Conservation (phyloP, 106 monocot species). For the Dioscorea dumetorum region DNA sequence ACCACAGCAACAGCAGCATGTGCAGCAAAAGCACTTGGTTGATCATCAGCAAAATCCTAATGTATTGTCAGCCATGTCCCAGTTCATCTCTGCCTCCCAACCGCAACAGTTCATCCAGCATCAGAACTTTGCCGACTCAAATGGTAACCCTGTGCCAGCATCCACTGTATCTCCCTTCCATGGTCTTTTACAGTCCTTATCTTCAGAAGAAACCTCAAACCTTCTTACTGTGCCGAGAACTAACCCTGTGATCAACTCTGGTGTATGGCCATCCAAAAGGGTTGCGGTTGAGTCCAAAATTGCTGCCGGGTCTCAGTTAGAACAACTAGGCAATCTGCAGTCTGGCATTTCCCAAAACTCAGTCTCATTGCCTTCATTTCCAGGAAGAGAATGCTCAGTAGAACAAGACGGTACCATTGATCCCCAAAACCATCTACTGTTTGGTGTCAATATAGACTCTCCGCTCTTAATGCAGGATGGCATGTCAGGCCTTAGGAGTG, state of each 20-base stretch:
- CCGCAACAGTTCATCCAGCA: slow-evolving; percentile 36
- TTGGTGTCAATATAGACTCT: slow-evolving; percentile 51
- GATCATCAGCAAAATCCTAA: slow-evolving; percentile 33
- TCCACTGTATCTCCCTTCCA: slow-evolving; percentile 40
- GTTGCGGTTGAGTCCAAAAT: slow-evolving; percentile 42
- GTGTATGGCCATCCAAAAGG: slow-evolving; percentile 55
- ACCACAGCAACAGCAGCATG: slow-evolving; percentile 1
- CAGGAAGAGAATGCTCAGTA: slow-evolving; percentile 31
- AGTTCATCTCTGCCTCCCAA: slow-evolving; percentile 33
- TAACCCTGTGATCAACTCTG: slow-evolving; percentile 24
- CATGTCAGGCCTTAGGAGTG: slow-evolving; percentile 27
- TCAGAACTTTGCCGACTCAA: slow-evolving; percentile 43
- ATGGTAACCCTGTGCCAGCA: slow-evolving; percentile 25
- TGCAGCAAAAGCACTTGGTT: slow-evolving; percentile 23
- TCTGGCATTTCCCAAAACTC: slow-evolving; percentile 16
- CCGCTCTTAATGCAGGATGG: slow-evolving; percentile 29
- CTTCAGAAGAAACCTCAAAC: slow-evolving; percentile 56
- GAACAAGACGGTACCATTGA: slow-evolving; percentile 28
- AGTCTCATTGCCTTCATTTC: slow-evolving; percentile 31
- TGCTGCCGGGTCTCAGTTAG: slow-evolving; percentile 31
- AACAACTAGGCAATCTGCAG: slow-evolving; percentile 17
- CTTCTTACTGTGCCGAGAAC: slow-evolving; percentile 39
- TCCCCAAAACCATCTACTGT: slow-evolving; percentile 41
- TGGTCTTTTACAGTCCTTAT: slow-evolving; percentile 48
- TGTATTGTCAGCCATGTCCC: slow-evolving; percentile 24